These are phyloP conservation scores for Colletotrichum aenigma DNA, from an alignment of 2,329 filamentous ascomycete genomes.

Conservation along the genomic window DNA sequence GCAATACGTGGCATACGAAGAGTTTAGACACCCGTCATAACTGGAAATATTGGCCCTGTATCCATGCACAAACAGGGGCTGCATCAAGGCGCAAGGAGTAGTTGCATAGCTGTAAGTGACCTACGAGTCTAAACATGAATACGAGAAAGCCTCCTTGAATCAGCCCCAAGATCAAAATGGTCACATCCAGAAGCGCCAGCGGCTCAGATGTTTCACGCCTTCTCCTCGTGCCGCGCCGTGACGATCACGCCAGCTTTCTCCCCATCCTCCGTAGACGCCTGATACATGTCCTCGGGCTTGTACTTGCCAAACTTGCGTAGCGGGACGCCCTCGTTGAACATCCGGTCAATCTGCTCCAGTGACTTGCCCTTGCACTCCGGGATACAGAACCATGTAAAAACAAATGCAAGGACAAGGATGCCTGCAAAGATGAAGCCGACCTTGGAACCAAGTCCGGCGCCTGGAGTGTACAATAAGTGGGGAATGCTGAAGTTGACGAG, in stretches of 20 bases:
- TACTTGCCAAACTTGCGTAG: conserved; percentile 24
- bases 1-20: not conserved
- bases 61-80: not conserved
- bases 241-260: not conserved
- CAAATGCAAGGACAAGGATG: conserved; percentile 15
- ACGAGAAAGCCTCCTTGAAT: not conserved
- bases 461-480: conserved; percentile 16
- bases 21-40: not conserved
- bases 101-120: not conserved
- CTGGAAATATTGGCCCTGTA: not conserved
- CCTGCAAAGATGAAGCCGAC: conserved; percentile 24
- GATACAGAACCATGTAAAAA: conserved; percentile 22
- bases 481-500: conserved; percentile 25
- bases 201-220: not conserved
- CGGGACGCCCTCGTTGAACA: conserved; percentile 21
- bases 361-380: conserved; percentile 27
- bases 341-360: conserved; percentile 27
- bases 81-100: not conserved
- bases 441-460: conserved; percentile 17
- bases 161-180: not conserved
- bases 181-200: not conserved
- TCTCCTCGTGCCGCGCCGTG: not conserved
- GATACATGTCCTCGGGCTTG: not conserved
- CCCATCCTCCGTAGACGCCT: not conserved
- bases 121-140: not conserved